Base-by-base conservation (phyloP, 192 early-diverging fungal species). In the Phlyctochytrium planicorne region DNA sequence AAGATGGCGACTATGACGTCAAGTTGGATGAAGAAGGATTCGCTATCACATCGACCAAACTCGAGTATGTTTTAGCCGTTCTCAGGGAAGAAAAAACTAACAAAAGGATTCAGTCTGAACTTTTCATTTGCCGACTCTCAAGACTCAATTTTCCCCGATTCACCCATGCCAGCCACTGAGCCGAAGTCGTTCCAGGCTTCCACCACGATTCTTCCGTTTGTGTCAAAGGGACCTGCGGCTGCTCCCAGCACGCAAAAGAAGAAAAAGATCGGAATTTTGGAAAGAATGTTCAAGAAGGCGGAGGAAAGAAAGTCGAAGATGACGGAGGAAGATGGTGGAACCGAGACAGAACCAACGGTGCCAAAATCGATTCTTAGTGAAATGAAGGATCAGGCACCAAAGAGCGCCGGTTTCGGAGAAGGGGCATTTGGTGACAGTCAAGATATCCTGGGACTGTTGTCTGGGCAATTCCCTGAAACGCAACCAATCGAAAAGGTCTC, bases 401-500 rank as follows among this genome's bases (percentile, higher is more conserved):
- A 6, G 40, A 47, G 6, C 40, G 6, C 20, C 40, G 20, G 40
- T 47, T 47, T 20, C 20, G 40, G 10, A 6, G 40, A n/a, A n/a
- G 40, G 40, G 10, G 10, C 20, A 47, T 47, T 47, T 47, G 40
- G 20, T 20, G 40, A 47, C 40, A 14, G 10, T 47, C 40, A 47
- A 20, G 40, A 30, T 31, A 23, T 66, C 14, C 27, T 66, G 16
- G 65, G 65, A 17, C 65, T 66, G 3, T 27, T 66, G n/a, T 66
- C 65, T 3, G 65, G 65, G n/a, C 33, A 53, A 1, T 66, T 66
- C 33, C 63, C 63, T n/a, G n/a, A n/a, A n/a, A n/a, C n/a, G n/a
- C n/a, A n/a, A n/a, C n/a, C n/a, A n/a, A n/a, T n/a, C n/a, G n/a
- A n/a, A n/a, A n/a, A n/a, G n/a, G n/a, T n/a, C n/a, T n/a, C n/a